Conservation (phyloP, 441 rosid genomes). For the Populus hybrid region DNA sequence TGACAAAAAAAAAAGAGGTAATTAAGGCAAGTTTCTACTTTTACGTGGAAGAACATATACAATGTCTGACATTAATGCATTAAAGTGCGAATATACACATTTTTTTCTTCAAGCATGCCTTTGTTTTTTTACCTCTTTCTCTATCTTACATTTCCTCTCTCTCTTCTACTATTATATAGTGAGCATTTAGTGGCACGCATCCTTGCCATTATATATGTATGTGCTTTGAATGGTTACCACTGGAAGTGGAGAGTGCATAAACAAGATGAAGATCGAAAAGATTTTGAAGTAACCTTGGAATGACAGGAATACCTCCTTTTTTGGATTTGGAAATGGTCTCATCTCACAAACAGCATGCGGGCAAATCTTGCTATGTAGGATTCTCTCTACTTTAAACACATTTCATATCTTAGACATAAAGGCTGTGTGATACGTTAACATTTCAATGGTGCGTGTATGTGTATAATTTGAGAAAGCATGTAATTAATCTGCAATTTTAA, state of each 20-base stretch:
- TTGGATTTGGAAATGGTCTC: neutral
- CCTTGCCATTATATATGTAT: slow-evolving; percentile 1
- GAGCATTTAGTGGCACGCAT: slow-evolving; percentile 15
- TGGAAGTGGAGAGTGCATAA: slow-evolving; percentile 29
- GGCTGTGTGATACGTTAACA: no score
- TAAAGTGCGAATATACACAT: neutral
- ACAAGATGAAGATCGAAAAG: slow-evolving; percentile 1
- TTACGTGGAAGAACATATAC: neutral
- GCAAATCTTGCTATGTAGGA: no score
- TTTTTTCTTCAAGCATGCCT: neutral
- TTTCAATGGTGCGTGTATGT: no score
- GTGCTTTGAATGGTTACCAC: slow-evolving; percentile 25
- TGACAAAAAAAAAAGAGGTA: neutral
- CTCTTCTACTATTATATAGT: neutral
- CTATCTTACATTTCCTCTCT: neutral
- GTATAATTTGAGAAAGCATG: no score
- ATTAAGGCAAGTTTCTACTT: neutral
- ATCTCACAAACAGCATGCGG: neutral
- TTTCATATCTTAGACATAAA: no score
- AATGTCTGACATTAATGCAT: neutral
- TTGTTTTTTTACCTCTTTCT: neutral
- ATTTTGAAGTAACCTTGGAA: slow-evolving; percentile 5
- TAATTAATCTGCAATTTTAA: neutral
- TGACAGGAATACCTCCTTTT: neutral
- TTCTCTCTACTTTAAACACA: no score